These are phyloP conservation scores for Clarkia xantiana DNA, from an alignment of 345 rosid genomes.

Conservation along the genomic window DNA sequence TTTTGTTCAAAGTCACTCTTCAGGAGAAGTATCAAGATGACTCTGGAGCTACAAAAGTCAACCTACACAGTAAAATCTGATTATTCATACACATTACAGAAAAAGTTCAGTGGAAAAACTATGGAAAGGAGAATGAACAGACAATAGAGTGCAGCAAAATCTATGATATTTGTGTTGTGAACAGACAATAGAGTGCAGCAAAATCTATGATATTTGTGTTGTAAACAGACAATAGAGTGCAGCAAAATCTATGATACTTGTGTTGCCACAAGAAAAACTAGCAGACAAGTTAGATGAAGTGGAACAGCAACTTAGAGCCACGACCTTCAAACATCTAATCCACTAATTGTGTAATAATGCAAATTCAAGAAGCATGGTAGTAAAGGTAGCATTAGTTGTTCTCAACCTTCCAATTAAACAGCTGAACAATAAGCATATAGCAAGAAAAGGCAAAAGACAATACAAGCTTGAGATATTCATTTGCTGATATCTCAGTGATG, in stretches of 20 bases:
- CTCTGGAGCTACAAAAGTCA: background rate
- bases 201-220: background rate
- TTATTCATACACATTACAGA: background rate
- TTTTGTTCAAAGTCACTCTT: background rate
- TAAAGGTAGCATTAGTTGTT: no score
- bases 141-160: background rate
- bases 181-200: background rate
- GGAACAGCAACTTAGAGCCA: no score
- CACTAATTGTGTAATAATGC: no score
- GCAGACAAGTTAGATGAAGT: no score
- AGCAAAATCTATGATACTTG: background rate
- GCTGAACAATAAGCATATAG: no score
- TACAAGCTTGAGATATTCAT: no score
- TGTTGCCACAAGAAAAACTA: background rate
- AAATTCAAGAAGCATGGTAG: no score
- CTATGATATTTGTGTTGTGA: background rate
- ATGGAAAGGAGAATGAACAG: background rate
- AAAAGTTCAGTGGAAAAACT: background rate
- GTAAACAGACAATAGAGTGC: background rate
- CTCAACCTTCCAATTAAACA: no score
- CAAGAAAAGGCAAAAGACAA: no score
- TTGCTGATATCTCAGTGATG: no score
- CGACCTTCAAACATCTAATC: no score
- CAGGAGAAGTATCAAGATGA: background rate
- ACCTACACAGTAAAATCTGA: constrained; percentile 5